Percentiles rank a stretch among this genome's conserved stretches.
Evolutionary conservation across 257 asterid species (phyloP).

Genomic region (Datura wrightii): DNA sequence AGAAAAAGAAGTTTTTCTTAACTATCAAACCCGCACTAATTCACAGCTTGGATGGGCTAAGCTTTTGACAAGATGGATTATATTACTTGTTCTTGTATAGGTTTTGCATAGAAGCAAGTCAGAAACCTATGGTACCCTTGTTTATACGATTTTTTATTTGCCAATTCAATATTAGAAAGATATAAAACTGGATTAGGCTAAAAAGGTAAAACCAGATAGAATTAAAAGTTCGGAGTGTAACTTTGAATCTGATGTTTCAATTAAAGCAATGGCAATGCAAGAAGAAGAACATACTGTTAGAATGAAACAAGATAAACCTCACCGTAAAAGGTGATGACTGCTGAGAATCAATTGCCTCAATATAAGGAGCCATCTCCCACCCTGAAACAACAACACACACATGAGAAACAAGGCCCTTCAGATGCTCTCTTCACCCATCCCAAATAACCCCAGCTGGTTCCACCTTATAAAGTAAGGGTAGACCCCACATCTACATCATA

Average conservation of each 20-base stretch:
- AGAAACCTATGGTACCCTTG: not conserved
- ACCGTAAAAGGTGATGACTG: conserved; percentile 69
- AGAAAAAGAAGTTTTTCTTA: not conserved
- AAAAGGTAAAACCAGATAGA: not conserved
- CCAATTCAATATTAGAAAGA: conserved; percentile 11
- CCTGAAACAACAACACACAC: conserved; percentile 51
- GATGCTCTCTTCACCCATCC: not conserved
- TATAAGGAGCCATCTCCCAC: conserved; percentile 94
- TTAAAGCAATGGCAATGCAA: not conserved
- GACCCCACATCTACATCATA: conserved; percentile 13
- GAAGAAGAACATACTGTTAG: not conserved
- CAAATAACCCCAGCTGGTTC: not conserved
- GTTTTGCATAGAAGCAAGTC: conserved; percentile 21
- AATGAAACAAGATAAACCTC: not conserved
- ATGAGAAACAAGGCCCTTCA: conserved; percentile 22
- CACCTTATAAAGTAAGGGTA: conserved; percentile 18
- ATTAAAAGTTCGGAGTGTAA: not conserved
- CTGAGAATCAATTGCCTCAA: conserved; percentile 95
- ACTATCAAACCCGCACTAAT: not conserved
- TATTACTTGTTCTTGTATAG: not conserved
- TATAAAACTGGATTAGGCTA: not conserved
- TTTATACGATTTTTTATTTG: not conserved
- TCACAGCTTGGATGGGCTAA: conserved; percentile 21
- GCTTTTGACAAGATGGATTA: not conserved
- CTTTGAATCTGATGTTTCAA: conserved; percentile 15